phyloP scores from a whole-genome alignment of 164 flowering plant genomes.

The Nymphaea colorata region DNA sequence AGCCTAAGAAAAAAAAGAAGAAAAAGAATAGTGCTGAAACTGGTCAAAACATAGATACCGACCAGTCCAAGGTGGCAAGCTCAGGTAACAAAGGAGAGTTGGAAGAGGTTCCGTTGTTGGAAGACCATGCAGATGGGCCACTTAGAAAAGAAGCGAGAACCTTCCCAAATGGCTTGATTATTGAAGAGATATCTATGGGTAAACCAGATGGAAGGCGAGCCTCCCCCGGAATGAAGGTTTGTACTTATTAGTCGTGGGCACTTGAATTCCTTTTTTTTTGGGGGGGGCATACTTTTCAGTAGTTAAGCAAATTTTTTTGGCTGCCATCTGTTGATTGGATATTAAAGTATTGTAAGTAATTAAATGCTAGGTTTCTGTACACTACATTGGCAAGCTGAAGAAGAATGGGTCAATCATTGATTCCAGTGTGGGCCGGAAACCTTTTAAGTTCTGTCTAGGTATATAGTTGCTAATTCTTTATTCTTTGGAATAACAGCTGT shows the following conservation, averaged over 20 bases:
- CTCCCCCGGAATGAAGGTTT: conserved; percentile 61
- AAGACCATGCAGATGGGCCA: conserved; percentile 18
- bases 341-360: neutral
- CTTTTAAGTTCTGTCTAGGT: conserved; percentile 88
- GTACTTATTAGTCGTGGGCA: neutral
- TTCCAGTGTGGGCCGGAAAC: conserved; percentile 57
- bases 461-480: conserved; percentile 1
- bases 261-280: neutral
- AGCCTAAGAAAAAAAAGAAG: conserved; percentile 53
- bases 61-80: neutral
- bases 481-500: neutral
- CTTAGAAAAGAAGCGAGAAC: conserved; percentile 41
- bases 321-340: neutral
- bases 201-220: conserved; percentile 89
- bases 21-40: conserved; percentile 41
- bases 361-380: conserved; percentile 39
- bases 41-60: conserved; percentile 10
- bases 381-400: neutral
- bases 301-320: neutral
- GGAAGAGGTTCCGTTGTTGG: conserved; percentile 8
- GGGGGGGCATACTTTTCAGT: neutral
- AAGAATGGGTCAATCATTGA: conserved; percentile 60
- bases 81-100: conserved; percentile 8
- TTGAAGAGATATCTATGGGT: conserved; percentile 81
- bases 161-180: conserved; percentile 67